Percentiles rank a stretch among this genome's conserved stretches.
Evolutionary conservation across 2,329 filamentous ascomycete genomes (phyloP).

Genomic region (Neurospora crassa): DNA sequence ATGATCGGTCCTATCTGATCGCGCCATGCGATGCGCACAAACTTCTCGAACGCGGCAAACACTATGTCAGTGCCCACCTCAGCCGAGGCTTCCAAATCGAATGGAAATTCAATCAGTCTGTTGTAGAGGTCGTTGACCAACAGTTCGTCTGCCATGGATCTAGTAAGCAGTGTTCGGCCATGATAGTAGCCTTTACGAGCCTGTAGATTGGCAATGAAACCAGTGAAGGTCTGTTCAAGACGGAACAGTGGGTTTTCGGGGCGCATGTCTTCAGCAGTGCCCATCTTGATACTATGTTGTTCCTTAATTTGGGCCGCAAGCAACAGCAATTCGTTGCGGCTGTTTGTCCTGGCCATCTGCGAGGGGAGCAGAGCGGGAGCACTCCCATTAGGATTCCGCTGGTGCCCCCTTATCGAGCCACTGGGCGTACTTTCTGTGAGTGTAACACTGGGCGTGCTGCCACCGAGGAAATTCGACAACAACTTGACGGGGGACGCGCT

Average conservation of each 20-base stretch:
- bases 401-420: constrained; percentile 26
- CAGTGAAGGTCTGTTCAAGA: constrained; percentile 76
- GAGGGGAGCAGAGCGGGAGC: constrained; percentile 29
- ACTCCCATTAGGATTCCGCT: constrained; percentile 28
- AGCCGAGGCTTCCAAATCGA: constrained; percentile 62
- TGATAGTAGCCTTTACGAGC: constrained; percentile 81
- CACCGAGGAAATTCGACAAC: constrained; percentile 70
- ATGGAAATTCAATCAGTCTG: constrained; percentile 71
- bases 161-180: constrained; percentile 63
- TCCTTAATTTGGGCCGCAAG: constrained; percentile 45
- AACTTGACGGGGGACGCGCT: constrained; percentile 80
- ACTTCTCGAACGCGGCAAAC: constrained; percentile 90
- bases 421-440: constrained; percentile 24
- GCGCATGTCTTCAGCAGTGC: constrained; percentile 35
- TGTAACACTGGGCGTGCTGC: constrained; percentile 30
- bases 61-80: constrained; percentile 76
- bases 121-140: constrained; percentile 87
- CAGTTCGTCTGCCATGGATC: constrained; percentile 63
- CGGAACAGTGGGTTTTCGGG: constrained; percentile 59
- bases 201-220: constrained; percentile 73
- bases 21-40: constrained; percentile 77
- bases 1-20: constrained; percentile 83
- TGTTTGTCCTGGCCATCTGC: constrained; percentile 32
- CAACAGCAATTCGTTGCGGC: constrained; percentile 36
- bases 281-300: constrained; percentile 33